phyloP scores from a whole-genome alignment of 768 basidiomycete genomes.

The Trametes villosa region DNA sequence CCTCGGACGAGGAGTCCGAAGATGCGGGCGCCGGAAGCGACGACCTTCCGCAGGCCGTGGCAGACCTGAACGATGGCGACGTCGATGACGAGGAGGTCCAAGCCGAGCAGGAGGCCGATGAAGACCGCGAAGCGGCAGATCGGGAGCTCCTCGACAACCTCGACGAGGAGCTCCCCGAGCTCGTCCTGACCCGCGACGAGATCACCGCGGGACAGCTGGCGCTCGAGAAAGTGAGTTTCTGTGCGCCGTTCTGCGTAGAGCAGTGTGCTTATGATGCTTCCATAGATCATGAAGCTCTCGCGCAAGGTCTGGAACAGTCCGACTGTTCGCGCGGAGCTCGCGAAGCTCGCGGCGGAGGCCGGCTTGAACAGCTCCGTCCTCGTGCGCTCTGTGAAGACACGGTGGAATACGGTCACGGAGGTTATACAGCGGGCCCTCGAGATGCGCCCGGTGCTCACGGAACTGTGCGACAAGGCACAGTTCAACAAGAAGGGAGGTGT shows the following conservation, averaged over 20 bases:
- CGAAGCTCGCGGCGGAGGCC: neutral
- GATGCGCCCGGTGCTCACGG: constrained; percentile 21
- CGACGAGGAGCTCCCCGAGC: too few relatives aligned
- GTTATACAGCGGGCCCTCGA: constrained; percentile 24
- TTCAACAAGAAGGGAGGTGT: constrained; percentile 19
- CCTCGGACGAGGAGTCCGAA: too few relatives aligned
- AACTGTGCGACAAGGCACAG: constrained; percentile 20
- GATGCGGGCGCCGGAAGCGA: too few relatives aligned
- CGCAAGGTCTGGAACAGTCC: constrained; percentile 19
- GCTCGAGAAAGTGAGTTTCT: too few relatives aligned
- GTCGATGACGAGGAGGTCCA: constrained; percentile 9
- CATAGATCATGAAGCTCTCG: constrained; percentile 21
- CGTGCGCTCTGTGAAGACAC: constrained; percentile 26
- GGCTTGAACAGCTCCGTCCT: constrained; percentile 13
- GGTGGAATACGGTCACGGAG: constrained; percentile 31
- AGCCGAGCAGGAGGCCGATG: constrained; percentile 7
- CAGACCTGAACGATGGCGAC: constrained; percentile 14
- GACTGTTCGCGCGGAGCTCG: constrained; percentile 13
- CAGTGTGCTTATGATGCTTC: too few relatives aligned
- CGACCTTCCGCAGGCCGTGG: too few relatives aligned
- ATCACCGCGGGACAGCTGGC: too few relatives aligned
- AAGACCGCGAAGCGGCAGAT: neutral
- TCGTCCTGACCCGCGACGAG: too few relatives aligned
- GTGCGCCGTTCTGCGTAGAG: too few relatives aligned
- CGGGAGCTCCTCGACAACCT: neutral